Base-by-base conservation (phyloP, 306 rosid genomes). In the Glycine soja region DNA sequence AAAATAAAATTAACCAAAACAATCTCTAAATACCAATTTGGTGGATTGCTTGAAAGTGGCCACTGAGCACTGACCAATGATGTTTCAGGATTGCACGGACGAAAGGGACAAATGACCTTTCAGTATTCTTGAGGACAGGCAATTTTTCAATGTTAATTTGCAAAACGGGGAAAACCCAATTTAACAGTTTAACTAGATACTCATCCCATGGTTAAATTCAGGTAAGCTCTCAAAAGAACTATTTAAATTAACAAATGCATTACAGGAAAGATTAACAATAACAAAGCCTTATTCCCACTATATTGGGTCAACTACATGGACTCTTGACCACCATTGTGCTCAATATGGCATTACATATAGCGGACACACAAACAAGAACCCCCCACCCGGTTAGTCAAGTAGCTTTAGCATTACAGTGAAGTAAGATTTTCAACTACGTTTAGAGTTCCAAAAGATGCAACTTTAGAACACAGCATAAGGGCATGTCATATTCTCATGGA, bases 41-140 rank as follows among this genome's bases (percentile, higher is more conserved):
- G 42, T 52, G 67, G 42, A 66, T 57, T 38, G 61, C 70, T 56
- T 57, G 70, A 70, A 45, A 42, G 58, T 78, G 58, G 45, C 69
- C 46, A 42, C 11, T 9, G 12, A 46, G 12, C 59, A 45, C 38
- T 45, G 36, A 57, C 70, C 51, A 32, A 56, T 30, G 45, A 56
- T 57, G 19, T 53, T 53, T n/a, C 59, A 53, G 59, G 24, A n/a
- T 14, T n/a, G 24, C 59, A 53, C 9, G 50, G 2, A 46, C 2
- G 50, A 2, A 46, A 46, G 50, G 16, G 59, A 53, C 10, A 9
- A n/a, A 56, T 56, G 62, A 56, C 2, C 57, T 43, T 42, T 58
- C 38, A 15, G 72, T n/a, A 18, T 36, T 70, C 53, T 56, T 51
- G 11, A 47, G 19, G n/a, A 5, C 36, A 57, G n/a, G 12, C 63